Evolutionary conservation across 805 yeast species (phyloP).

Genomic region (Saturnispora bothae): DNA sequence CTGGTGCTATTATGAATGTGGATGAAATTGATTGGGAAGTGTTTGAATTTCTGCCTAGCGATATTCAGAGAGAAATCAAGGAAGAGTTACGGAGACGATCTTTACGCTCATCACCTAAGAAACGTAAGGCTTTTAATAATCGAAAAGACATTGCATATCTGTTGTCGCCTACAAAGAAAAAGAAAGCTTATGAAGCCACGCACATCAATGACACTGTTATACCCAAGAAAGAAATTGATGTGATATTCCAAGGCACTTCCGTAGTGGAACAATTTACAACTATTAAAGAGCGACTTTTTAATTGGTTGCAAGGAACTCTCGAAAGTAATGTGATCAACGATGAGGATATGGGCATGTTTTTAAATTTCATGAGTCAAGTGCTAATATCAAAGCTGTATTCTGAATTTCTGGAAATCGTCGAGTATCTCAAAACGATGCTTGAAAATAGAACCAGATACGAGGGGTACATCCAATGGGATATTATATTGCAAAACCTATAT

Average conservation of each 20-base stretch:
- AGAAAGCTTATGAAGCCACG: neutral
- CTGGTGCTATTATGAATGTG: conserved; percentile 1
- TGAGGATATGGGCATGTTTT: conserved; percentile 20
- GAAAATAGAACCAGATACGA: neutral
- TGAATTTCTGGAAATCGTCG: conserved; percentile 15
- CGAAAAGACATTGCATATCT: conserved; percentile 14
- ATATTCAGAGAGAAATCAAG: conserved; percentile 52
- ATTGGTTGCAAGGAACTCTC: conserved; percentile 21
- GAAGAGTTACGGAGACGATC: conserved; percentile 38
- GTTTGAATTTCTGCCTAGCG: conserved; percentile 52
- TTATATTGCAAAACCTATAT: conserved; percentile 13
- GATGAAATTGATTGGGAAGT: conserved; percentile 52
- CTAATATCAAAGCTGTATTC: conserved; percentile 15
- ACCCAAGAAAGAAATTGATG: conserved; percentile 1
- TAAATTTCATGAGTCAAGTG: conserved; percentile 21
- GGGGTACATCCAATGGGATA: conserved; percentile 18
- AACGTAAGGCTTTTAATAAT: conserved; percentile 2
- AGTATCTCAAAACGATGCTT: conserved; percentile 13
- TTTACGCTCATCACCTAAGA: conserved; percentile 18
- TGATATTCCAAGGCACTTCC: conserved; percentile 20
- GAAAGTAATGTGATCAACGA: conserved; percentile 16
- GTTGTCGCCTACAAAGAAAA: conserved; percentile 12
- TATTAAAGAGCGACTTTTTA: conserved; percentile 9
- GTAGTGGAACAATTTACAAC: conserved; percentile 13
- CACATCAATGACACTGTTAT: neutral